Evolutionary conservation across 1,284 basidiomycete species (phyloP), one percentile per base, ranked within the genome.

Genomic region (Fomitopsis palustris): DNA sequence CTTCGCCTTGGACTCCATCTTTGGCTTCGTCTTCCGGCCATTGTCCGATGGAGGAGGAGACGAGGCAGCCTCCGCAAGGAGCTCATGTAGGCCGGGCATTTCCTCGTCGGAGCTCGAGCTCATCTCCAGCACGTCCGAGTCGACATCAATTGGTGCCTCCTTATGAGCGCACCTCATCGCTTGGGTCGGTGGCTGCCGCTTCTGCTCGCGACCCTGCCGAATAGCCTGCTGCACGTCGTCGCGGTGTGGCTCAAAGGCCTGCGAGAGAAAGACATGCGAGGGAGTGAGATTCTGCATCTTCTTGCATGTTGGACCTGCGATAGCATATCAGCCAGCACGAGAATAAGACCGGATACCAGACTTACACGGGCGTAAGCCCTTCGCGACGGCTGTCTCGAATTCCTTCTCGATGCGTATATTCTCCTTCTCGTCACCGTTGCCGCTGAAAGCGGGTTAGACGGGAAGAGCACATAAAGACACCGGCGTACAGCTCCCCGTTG

Each of bases 351-450:
- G 31, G 49, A 35, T 6, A 21, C 47, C 31, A 25, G 1, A 73
- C 79, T 45, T 61, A 86, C 86, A 87, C 53, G 84, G 85, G 55
- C 84, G 78, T 45, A 79, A 73, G 17, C 83, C 83, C 70, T 84
- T 84, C 0, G 81, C 77, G 4, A 72, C 77, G 9, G 83, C 85
- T 3, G 71, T 71, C 67, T 86, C 85, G 62, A 79, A 86, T 47
- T 77, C 76, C 60, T 80, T 82, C 72, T 87, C 85, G 1, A 70
- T 71, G 19, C 74, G 78, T 0, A 79, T 62, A 64, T 86, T 86
- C 61, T 84, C 79, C 61, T 78, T 74, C 64, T 86, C 85, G 53
- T 72, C 76, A 3, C 80, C 82, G 38, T 81, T 69, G 3, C 84
- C 85, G 54, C 84, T 86, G 59, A 14, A 31, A 29, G 39, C 0